Conservation (phyloP, 2,329 filamentous ascomycete genomes). For the Cladorrhinum sp. region DNA sequence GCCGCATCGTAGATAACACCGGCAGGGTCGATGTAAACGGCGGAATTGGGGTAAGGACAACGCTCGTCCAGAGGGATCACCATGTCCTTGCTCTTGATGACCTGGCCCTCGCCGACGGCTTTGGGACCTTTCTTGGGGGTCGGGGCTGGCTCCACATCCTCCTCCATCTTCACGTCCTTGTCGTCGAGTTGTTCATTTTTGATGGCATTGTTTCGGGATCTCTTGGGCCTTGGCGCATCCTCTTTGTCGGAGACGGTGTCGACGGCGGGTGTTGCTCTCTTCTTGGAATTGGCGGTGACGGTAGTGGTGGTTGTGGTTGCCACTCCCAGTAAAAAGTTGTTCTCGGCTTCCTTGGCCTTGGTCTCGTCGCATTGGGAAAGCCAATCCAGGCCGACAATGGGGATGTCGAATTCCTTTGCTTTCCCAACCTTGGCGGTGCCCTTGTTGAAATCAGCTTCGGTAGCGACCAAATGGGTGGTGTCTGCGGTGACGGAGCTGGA, state of each 20-base stretch:
- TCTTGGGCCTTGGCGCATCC: constrained; percentile 31
- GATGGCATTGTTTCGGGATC: constrained; percentile 27
- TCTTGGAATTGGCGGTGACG: constrained; percentile 25
- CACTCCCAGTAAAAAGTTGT: constrained; percentile 16
- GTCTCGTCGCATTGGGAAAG: constrained; percentile 51
- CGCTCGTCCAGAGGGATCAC: constrained; percentile 51
- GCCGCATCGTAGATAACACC: constrained; percentile 74
- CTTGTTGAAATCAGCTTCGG: constrained; percentile 49
- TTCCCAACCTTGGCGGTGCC: constrained; percentile 50
- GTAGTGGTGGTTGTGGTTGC: constrained; percentile 14
- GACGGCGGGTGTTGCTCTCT: constrained; percentile 28
- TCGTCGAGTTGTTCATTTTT: constrained; percentile 26
- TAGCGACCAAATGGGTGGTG: constrained; percentile 58
- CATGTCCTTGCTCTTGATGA: constrained; percentile 44
- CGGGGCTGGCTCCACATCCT: constrained; percentile 36
- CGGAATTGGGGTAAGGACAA: constrained; percentile 36
- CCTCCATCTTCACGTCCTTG: constrained; percentile 28
- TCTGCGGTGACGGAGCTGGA: constrained; percentile 46
- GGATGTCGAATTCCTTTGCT: constrained; percentile 45
- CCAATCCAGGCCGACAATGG: constrained; percentile 61
- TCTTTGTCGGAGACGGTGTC: constrained; percentile 18
- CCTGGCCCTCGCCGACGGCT: constrained; percentile 33
- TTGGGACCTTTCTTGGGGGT: constrained; percentile 41
- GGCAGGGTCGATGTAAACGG: constrained; percentile 64
- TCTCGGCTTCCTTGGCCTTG: constrained; percentile 38